Evolutionary conservation across 192 early-diverging fungal species (phyloP).

Genomic region (Umbelopsis sp.): DNA sequence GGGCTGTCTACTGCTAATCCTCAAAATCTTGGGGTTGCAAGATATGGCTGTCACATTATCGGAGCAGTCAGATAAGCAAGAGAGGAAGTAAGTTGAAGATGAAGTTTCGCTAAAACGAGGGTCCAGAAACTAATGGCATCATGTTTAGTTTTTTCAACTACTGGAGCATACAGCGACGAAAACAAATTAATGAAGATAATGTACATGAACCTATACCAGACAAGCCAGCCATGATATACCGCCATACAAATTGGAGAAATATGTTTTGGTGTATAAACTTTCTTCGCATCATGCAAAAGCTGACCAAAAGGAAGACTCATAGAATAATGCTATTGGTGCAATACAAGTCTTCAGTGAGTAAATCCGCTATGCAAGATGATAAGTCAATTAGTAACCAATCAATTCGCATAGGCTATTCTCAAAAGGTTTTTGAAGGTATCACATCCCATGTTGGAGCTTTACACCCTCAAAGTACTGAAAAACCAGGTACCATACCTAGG

Average conservation of each 20-base stretch:
- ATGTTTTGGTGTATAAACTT: slow-evolving; percentile 73
- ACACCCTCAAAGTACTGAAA: slow-evolving; percentile 81
- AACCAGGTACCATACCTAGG: slow-evolving; percentile 80
- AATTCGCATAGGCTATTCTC: slow-evolving; percentile 57
- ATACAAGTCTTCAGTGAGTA: slow-evolving; percentile 72
- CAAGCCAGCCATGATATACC: slow-evolving; percentile 29
- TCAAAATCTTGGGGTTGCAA: slow-evolving; percentile 84
- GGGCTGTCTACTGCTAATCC: slow-evolving; percentile 77
- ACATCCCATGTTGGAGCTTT: slow-evolving; percentile 65
- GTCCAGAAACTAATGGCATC: not conserved
- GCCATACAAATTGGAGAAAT: slow-evolving; percentile 55
- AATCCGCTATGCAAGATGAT: not conserved
- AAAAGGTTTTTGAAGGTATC: slow-evolving; percentile 78
- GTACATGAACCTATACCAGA: slow-evolving; percentile 1
- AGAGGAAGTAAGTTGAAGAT: slow-evolving; percentile 39
- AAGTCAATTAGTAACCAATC: not conserved
- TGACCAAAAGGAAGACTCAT: slow-evolving; percentile 79
- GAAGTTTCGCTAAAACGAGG: too few relatives aligned
- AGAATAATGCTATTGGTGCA: slow-evolving; percentile 78
- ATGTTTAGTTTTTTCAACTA: slow-evolving; percentile 27
- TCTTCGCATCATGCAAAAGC: slow-evolving; percentile 75
- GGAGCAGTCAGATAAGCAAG: slow-evolving; percentile 54
- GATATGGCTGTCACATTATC: slow-evolving; percentile 50
- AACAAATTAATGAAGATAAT: not conserved
- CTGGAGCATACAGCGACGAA: slow-evolving; percentile 23